phyloP scores from a whole-genome alignment of 2,329 filamentous ascomycete genomes.

The Allantophomopsis lycopodina region DNA sequence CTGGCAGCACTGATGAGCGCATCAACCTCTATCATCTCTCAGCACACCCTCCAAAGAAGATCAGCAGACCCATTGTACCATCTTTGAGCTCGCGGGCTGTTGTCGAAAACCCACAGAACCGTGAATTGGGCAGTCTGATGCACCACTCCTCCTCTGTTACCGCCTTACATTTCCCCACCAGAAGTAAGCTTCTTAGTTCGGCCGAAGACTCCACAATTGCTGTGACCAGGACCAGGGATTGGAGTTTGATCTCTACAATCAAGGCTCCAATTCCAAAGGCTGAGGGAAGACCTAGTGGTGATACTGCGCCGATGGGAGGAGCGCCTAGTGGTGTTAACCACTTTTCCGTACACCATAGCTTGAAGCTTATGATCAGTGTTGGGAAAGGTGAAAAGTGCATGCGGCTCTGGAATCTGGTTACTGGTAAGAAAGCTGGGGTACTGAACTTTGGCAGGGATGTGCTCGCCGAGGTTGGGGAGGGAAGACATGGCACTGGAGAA shows the following conservation, averaged over 20 bases:
- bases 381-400: conserved; percentile 82
- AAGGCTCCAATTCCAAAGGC: conserved; percentile 78
- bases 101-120: conserved; percentile 73
- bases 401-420: conserved; percentile 93
- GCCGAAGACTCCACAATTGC: conserved; percentile 87
- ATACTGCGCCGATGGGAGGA: conserved; percentile 72
- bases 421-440: conserved; percentile 88
- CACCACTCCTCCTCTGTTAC: conserved; percentile 81
- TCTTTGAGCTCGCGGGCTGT: conserved; percentile 60
- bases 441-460: conserved; percentile 69
- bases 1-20: conserved; percentile 82
- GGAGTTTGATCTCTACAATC: conserved; percentile 75
- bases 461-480: conserved; percentile 63
- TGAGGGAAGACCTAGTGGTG: conserved; percentile 70
- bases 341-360: conserved; percentile 88
- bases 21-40: conserved; percentile 93
- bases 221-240: conserved; percentile 77
- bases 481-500: conserved; percentile 65
- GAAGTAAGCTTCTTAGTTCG: conserved; percentile 76
- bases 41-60: conserved; percentile 45
- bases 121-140: conserved; percentile 73
- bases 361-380: conserved; percentile 93
- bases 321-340: conserved; percentile 84
- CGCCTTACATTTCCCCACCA: conserved; percentile 65
- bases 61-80: conserved; percentile 45